Conservation (phyloP, 1,284 basidiomycete genomes). For the Boletellus dicymbophilus region DNA sequence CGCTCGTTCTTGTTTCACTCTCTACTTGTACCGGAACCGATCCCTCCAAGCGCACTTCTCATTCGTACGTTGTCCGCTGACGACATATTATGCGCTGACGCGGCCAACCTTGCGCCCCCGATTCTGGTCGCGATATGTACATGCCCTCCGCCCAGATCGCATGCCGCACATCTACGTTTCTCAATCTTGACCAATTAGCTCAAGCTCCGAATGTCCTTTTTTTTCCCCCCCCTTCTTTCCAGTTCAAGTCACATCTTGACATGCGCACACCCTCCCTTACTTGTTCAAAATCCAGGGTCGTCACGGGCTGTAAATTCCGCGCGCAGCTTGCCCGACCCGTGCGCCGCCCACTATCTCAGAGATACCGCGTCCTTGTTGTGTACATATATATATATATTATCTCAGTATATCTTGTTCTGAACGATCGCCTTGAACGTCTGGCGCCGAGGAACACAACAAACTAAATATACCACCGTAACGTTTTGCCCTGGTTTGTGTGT, state of each 20-base stretch:
- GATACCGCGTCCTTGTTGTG: too few species aligned
- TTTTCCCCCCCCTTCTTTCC: conserved; percentile 7
- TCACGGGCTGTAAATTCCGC: neutral
- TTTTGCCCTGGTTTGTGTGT: conserved; percentile 8
- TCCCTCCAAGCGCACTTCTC: conserved; percentile 8
- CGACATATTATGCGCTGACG: neutral
- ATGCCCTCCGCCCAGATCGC: conserved; percentile 33
- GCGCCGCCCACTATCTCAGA: conserved; percentile 10
- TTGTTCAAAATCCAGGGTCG: conserved; percentile 23
- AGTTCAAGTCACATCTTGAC: conserved; percentile 10
- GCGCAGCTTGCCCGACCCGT: conserved; percentile 15
- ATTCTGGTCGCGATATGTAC: conserved; percentile 6
- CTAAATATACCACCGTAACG: conserved; percentile 14
- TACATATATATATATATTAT: too few species aligned
- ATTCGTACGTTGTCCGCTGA: neutral
- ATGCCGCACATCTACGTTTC: conserved; percentile 14
- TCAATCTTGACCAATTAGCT: conserved; percentile 19
- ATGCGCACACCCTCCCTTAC: neutral
- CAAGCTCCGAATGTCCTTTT: conserved; percentile 24
- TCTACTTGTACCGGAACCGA: conserved; percentile 7
- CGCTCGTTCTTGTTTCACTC: conserved; percentile 14
- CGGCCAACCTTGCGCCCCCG: conserved; percentile 7
- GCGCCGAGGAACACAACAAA: conserved; percentile 6
- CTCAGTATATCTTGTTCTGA: neutral
- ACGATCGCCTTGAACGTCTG: too few species aligned